These are phyloP conservation scores for Ambrosia hybrid DNA, from an alignment of 140 eudicot species.

Conservation along the genomic window DNA sequence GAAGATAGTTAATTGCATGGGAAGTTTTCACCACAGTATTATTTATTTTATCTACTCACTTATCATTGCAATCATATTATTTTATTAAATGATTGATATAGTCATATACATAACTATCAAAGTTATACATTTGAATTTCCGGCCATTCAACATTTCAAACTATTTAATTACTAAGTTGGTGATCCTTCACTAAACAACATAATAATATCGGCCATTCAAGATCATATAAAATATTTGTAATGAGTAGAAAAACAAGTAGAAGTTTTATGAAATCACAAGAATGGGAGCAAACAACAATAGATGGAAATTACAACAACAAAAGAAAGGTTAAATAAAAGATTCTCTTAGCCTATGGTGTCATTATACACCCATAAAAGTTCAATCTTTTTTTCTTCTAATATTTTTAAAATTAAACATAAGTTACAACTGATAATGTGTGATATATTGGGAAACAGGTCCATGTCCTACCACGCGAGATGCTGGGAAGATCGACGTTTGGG, in stretches of 20 bases:
- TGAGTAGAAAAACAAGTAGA: no score
- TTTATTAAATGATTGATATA: no score
- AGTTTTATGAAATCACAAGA: no score
- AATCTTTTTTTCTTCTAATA: conserved; percentile 9
- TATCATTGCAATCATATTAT: not conserved
- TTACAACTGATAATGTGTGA: conserved; percentile 19
- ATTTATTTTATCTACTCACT: not conserved
- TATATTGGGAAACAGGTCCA: conserved; percentile 49
- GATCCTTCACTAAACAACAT: no score
- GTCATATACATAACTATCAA: no score
- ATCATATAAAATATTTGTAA: no score
- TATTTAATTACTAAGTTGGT: not conserved
- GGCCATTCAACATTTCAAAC: not conserved
- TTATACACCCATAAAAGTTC: not conserved
- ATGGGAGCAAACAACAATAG: no score
- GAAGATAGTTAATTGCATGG: not conserved
- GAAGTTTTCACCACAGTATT: not conserved
- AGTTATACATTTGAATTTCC: not conserved
- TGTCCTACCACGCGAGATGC: conserved; percentile 77
- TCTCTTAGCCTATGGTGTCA: not conserved
- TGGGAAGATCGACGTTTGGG: conserved; percentile 80
- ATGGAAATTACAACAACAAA: no score
- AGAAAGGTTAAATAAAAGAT: no score
- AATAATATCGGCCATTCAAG: no score
- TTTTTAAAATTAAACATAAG: not conserved